phyloP scores from a whole-genome alignment of 257 asterid genomes.

The Solanum etuberosum region DNA sequence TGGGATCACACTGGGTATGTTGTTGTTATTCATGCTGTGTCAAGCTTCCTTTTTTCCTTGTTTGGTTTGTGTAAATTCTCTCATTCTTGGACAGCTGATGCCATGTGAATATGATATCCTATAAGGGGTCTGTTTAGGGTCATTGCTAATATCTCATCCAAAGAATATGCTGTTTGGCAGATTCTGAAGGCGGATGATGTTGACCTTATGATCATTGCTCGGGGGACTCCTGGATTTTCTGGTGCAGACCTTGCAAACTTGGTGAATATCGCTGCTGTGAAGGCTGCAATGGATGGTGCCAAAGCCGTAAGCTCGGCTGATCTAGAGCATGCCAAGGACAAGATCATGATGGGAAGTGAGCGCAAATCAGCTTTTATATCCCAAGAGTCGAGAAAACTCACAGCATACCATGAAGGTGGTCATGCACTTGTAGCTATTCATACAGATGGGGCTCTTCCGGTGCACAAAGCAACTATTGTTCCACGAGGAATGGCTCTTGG shows the following conservation, averaged over 20 bases:
- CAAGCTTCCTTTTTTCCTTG: background rate
- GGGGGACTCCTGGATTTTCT: constrained; percentile 95
- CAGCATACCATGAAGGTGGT: constrained; percentile 93
- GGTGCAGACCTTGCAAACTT: constrained; percentile 94
- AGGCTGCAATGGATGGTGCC: constrained; percentile 90
- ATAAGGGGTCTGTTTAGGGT: background rate
- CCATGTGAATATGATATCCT: background rate
- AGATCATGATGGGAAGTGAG: constrained; percentile 92
- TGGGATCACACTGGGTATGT: background rate
- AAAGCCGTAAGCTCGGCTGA: constrained; percentile 65
- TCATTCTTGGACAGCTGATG: background rate
- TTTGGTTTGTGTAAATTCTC: background rate
- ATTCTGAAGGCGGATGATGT: constrained; percentile 89
- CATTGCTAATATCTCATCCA: background rate
- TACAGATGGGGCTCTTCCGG: constrained; percentile 78
- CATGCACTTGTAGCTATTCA: constrained; percentile 84
- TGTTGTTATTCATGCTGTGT: background rate
- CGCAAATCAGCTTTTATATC: constrained; percentile 87
- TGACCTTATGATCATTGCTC: constrained; percentile 68
- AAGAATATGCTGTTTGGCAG: constrained; percentile 19
- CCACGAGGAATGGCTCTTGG: constrained; percentile 92
- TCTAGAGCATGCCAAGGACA: constrained; percentile 88
- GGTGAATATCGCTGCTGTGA: constrained; percentile 74
- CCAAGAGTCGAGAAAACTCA: constrained; percentile 55
- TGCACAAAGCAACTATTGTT: constrained; percentile 86